phyloP scores from a whole-genome alignment of 768 basidiomycete species.

The Chalciporus sphaerocephalus region DNA sequence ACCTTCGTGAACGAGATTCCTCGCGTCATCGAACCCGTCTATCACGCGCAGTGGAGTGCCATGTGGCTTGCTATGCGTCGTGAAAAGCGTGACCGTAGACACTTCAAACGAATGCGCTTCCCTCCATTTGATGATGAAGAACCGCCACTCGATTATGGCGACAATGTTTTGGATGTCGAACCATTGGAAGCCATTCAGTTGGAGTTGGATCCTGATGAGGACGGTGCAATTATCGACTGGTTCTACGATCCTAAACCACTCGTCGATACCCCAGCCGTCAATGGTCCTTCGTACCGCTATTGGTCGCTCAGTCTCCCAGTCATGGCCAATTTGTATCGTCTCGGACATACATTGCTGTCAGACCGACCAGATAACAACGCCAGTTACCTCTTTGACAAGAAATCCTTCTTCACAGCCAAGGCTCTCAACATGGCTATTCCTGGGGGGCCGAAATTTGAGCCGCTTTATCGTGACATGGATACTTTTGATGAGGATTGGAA shows the following conservation, averaged over 20 bases:
- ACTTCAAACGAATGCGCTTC: conserved; percentile 99
- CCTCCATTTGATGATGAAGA: conserved; percentile 99
- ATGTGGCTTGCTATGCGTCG: conserved; percentile 99
- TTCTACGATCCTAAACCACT: conserved; percentile 98
- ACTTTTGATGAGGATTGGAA: conserved; percentile 99
- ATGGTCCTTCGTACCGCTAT: conserved; percentile 88
- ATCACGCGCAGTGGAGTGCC: conserved; percentile 98
- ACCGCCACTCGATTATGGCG: conserved; percentile 97
- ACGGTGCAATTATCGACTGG: conserved; percentile 90
- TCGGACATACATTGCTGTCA: conserved; percentile 89
- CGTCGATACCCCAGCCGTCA: conserved; percentile 83
- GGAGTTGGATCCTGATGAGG: conserved; percentile 90
- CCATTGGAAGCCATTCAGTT: conserved; percentile 97
- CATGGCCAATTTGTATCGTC: conserved; percentile 95
- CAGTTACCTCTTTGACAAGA: conserved; percentile 95
- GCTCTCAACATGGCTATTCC: conserved; percentile 96
- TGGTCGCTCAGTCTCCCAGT: conserved; percentile 92
- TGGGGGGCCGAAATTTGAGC: conserved; percentile 98
- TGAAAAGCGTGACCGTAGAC: conserved; percentile 96
- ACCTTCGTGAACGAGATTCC: conserved; percentile 99
- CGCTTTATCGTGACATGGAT: conserved; percentile 95
- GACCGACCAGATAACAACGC: conserved; percentile 90
- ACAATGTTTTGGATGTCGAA: conserved; percentile 97
- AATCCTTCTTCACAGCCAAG: conserved; percentile 97
- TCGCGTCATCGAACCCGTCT: conserved; percentile 93